Conservation (phyloP, 345 rosid species). For the Bruguiera gymnorhiza region DNA sequence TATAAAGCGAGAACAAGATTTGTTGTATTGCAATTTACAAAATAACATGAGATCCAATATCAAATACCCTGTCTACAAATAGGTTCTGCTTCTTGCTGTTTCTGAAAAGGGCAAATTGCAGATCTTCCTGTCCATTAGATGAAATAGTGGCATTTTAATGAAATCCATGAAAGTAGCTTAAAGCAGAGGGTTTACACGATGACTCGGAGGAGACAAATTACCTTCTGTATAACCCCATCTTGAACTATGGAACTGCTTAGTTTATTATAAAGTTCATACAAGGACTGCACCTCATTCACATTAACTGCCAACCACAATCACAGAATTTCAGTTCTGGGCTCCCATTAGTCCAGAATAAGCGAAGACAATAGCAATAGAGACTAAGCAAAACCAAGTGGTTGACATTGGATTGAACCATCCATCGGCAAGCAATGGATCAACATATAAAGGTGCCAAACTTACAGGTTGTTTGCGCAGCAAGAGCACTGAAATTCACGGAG, state of each 20-base stretch:
- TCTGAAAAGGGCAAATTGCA: constrained; percentile 45
- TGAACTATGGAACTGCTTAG: not conserved
- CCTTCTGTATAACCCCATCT: not conserved
- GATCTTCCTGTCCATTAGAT: constrained; percentile 42
- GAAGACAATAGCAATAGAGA: not conserved
- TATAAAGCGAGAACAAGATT: not conserved
- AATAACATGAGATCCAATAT: not conserved
- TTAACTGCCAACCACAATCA: not conserved
- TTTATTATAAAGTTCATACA: not conserved
- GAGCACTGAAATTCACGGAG: not conserved
- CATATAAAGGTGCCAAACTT: not conserved
- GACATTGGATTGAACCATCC: not conserved
- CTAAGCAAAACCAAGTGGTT: not conserved
- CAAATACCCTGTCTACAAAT: constrained; percentile 53
- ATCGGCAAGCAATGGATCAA: not conserved
- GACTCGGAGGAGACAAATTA: not conserved
- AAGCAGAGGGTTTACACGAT: not conserved
- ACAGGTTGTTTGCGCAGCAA: not conserved
- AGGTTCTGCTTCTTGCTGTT: constrained; percentile 46
- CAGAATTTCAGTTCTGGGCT: too few species aligned
- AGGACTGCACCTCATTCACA: constrained; percentile 1
- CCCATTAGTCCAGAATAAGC: too few species aligned
- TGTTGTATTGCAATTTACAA: not conserved
- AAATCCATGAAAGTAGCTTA: not conserved
- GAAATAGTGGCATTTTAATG: not conserved